Percentiles rank a stretch among this genome's conserved stretches.
phyloP scores from a whole-genome alignment of 345 rosid genomes.

The Arabis hirsuta region DNA sequence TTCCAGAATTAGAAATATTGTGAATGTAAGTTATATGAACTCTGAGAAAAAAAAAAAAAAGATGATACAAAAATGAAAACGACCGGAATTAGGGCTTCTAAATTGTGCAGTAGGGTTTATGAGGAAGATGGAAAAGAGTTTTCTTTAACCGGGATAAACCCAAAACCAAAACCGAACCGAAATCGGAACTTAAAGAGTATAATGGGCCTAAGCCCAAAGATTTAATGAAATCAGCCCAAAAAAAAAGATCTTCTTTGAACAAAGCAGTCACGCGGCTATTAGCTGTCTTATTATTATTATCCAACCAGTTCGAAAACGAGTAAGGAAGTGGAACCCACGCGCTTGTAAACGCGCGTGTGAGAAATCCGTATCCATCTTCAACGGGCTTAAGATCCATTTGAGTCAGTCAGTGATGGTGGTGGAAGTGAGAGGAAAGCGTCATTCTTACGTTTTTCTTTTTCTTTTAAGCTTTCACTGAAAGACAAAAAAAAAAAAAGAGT shows the following conservation, averaged over 20 bases:
- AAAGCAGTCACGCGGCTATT: slow-evolving; percentile 37
- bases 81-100: slow-evolving; percentile 29
- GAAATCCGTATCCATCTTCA: slow-evolving; percentile 35
- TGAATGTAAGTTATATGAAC: not conserved
- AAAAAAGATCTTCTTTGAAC: not conserved
- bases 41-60: no score
- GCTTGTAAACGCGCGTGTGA: slow-evolving; percentile 15
- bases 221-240: no score
- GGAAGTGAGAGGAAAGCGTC: slow-evolving; percentile 36
- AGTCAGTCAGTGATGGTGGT: slow-evolving; percentile 42
- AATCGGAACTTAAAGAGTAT: not conserved
- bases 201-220: slow-evolving; percentile 12
- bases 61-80: not conserved
- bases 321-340: slow-evolving; percentile 28
- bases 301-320: slow-evolving; percentile 41
- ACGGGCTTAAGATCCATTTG: slow-evolving; percentile 41
- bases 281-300: slow-evolving; percentile 35
- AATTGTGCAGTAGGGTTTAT: slow-evolving; percentile 40
- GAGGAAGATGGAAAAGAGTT: not conserved
- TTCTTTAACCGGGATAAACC: slow-evolving; percentile 15
- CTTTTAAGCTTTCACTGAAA: slow-evolving; percentile 17
- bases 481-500: not conserved
- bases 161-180: slow-evolving; percentile 16
- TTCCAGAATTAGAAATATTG: not conserved
- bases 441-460: slow-evolving; percentile 27